phyloP scores from a whole-genome alignment of 352 stramenopile genomes.

The Phytophthora vignae region DNA sequence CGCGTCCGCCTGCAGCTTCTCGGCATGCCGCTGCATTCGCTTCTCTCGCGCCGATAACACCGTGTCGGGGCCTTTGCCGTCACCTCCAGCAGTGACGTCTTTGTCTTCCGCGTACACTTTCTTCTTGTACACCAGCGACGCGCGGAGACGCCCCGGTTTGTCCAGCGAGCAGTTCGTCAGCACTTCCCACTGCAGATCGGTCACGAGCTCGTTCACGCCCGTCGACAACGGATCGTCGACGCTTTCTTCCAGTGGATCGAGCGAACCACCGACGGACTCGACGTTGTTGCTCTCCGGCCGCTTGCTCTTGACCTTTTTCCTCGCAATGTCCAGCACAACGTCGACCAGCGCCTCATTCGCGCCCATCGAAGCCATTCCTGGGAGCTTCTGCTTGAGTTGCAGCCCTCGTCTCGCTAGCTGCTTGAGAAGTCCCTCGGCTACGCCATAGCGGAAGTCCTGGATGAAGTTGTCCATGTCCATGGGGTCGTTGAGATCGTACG shows the following conservation, averaged over 20 bases:
- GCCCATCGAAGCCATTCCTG: conserved; percentile 17
- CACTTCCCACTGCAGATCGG: conserved; percentile 81
- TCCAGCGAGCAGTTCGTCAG: conserved; percentile 60
- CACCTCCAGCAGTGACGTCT: conserved; percentile 30
- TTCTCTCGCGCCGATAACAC: conserved; percentile 64
- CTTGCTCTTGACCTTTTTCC: conserved; percentile 69
- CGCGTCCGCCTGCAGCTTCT: conserved; percentile 47
- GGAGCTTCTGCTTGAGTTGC: conserved; percentile 27
- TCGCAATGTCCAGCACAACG: conserved; percentile 58
- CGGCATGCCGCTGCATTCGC: conserved; percentile 46
- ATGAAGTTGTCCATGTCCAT: conserved; percentile 89
- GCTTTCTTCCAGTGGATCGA: conserved; percentile 67
- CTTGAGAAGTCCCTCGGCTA: conserved; percentile 89
- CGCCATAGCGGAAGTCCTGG: conserved; percentile 91
- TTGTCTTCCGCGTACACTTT: conserved; percentile 56
- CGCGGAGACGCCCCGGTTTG: conserved; percentile 51
- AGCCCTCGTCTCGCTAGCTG: conserved; percentile 43
- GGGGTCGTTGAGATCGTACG: conserved; percentile 90
- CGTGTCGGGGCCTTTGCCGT: conserved; percentile 41
- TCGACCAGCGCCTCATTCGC: conserved; percentile 69
- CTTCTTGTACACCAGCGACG: conserved; percentile 65
- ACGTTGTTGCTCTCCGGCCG: conserved; percentile 27
- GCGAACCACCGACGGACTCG: neutral
- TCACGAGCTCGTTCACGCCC: conserved; percentile 63
- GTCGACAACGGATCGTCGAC: conserved; percentile 47